Base-by-base conservation (phyloP, 495 filamentous ascomycete genomes). In the Neurospora cerealis region DNA sequence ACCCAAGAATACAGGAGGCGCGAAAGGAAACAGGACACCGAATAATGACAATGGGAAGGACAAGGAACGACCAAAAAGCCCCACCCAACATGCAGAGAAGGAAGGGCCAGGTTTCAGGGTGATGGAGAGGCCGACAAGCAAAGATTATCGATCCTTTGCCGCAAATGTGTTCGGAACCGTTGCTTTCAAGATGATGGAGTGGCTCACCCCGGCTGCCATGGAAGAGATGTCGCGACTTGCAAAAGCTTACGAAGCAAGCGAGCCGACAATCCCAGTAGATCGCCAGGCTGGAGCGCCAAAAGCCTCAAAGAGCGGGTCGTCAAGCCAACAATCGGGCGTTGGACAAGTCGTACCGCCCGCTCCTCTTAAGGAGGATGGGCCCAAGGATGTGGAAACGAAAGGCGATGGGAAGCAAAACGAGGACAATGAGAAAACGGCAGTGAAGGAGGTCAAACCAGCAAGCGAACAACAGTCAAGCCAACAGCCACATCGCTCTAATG, bases 141-240 rank as follows among this genome's bases (percentile, higher is more conserved):
- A 91, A 77, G 93, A 96, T 78, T 91, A 93, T 24, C 91, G 92
- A 74, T 95, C 93, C 1, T 95, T 96, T 75, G 91, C 92, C 10
- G 93, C 94, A 66, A 92, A 92, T 73, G 83, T 96, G 4, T 95
- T 95, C 77, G 91, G 91, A 74, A 93, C 93, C 4, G 84, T 90
- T 54, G 87, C 93, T 5, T 86, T 94, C 75, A 90, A 90, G 72
- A 92, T 95, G 89, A 83, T 95, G 37, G 92, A 94, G 79, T 94
- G 91, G 91, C 83, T 93, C 44, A 89, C 90, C 17, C 87, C 91
- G 11, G 83, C 81, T 60, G 84, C 80, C 41, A 76, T 87, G 19
- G 82, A 85, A 62, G 81, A 83, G 10, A 80, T 86, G 80, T 79
- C 81, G 8, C 74, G 79, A 17, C 83, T 76, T 60, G 75, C 78